These are phyloP conservation scores for Kwoniella dendrophila DNA, from an alignment of 768 basidiomycete genomes.

Conservation along the genomic window DNA sequence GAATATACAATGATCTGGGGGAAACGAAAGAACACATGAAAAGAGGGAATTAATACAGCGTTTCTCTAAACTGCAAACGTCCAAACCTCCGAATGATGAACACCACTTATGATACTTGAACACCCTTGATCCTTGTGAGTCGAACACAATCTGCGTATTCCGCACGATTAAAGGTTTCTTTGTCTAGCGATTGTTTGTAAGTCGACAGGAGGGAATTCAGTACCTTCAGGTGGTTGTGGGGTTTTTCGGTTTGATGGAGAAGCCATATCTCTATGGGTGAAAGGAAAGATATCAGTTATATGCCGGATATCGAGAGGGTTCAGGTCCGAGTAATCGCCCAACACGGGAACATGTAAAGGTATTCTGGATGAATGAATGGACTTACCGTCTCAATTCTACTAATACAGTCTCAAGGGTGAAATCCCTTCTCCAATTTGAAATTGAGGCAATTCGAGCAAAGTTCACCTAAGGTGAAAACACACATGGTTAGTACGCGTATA, in stretches of 20 bases:
- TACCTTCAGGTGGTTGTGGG: slow-evolving; percentile 89
- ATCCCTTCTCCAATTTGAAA: slow-evolving; percentile 73
- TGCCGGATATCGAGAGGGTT: not conserved
- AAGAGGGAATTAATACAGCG: too few species aligned
- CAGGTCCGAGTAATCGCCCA: too few species aligned
- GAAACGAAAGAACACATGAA: too few species aligned
- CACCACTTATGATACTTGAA: too few species aligned
- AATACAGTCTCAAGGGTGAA: slow-evolving; percentile 84
- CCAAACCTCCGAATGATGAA: too few species aligned
- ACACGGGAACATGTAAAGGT: too few species aligned
- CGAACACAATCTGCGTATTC: not conserved
- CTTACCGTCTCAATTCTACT: slow-evolving; percentile 89
- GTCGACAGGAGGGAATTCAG: slow-evolving; percentile 55
- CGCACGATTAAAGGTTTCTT: slow-evolving; percentile 29
- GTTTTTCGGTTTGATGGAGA: slow-evolving; percentile 87
- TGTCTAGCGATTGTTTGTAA: slow-evolving; percentile 43
- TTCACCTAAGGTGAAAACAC: slow-evolving; percentile 69
- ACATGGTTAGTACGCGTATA: not conserved
- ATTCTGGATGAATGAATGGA: too few species aligned
- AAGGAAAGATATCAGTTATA: too few species aligned
- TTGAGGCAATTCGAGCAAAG: slow-evolving; percentile 67
- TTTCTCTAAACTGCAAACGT: too few species aligned
- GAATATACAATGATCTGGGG: not conserved
- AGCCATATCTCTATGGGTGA: slow-evolving; percentile 87
- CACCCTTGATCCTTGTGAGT: too few species aligned